Conservation (phyloP, 768 basidiomycete species). For the Boletus tomentosulus region DNA sequence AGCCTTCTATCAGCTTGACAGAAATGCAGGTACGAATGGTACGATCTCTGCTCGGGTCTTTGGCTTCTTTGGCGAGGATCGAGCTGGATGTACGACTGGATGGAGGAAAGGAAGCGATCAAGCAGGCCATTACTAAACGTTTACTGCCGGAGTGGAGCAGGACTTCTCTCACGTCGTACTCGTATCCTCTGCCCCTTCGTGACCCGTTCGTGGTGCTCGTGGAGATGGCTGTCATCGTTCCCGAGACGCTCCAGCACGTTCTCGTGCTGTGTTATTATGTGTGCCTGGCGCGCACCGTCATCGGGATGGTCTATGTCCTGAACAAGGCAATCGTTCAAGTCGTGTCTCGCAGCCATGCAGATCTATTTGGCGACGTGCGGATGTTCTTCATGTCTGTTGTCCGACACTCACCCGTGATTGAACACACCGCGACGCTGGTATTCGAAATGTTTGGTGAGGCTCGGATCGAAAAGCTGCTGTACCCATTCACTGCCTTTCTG, state of each 20-base stretch:
- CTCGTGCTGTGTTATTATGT: slow-evolving; percentile 89
- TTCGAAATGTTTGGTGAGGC: slow-evolving; percentile 81
- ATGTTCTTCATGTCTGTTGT: slow-evolving; percentile 92
- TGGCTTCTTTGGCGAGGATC: slow-evolving; percentile 61
- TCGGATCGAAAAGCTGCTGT: slow-evolving; percentile 80
- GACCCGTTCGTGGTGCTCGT: slow-evolving; percentile 89
- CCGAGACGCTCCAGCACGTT: slow-evolving; percentile 85
- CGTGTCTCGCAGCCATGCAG: slow-evolving; percentile 51
- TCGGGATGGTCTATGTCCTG: slow-evolving; percentile 79
- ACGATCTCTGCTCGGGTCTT: slow-evolving; percentile 65
- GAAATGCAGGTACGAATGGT: slow-evolving; percentile 77
- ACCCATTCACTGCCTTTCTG: slow-evolving; percentile 89
- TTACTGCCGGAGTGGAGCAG: slow-evolving; percentile 90
- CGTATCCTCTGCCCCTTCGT: slow-evolving; percentile 80
- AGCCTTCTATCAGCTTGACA: slow-evolving; percentile 42
- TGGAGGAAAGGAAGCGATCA: slow-evolving; percentile 71
- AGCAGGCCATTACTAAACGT: slow-evolving; percentile 85
- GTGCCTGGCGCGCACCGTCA: slow-evolving; percentile 77
- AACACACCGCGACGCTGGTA: slow-evolving; percentile 75
- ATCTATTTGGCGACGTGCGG: slow-evolving; percentile 78
- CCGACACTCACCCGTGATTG: slow-evolving; percentile 82
- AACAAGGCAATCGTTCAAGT: slow-evolving; percentile 54
- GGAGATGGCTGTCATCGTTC: slow-evolving; percentile 86
- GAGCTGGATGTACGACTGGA: slow-evolving; percentile 70
- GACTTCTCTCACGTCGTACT: slow-evolving; percentile 76